phyloP scores from a whole-genome alignment of 2,329 filamentous ascomycete genomes.

The Cytospora chrysosperma region DNA sequence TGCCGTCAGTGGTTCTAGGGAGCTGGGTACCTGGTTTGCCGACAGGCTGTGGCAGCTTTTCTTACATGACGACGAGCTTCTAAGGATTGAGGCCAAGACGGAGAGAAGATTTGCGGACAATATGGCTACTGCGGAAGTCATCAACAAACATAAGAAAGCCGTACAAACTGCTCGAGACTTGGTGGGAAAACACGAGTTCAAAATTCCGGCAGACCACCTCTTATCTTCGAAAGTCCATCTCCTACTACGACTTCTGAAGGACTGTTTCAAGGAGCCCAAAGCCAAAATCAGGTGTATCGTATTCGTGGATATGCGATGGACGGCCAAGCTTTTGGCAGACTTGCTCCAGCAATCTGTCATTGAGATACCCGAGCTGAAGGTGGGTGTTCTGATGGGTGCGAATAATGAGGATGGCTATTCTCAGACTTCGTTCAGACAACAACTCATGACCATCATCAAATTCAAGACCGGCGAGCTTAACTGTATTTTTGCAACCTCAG shows the following conservation, averaged over 20 bases:
- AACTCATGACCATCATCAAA: slow-evolving; percentile 69
- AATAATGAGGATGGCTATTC: slow-evolving; percentile 51
- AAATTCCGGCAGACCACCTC: slow-evolving; percentile 33
- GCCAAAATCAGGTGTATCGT: slow-evolving; percentile 70
- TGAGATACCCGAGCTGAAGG: slow-evolving; percentile 56
- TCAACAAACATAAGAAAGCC: slow-evolving; percentile 53
- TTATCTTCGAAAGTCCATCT: slow-evolving; percentile 73
- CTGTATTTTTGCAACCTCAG: slow-evolving; percentile 65
- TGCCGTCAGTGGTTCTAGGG: slow-evolving; percentile 57
- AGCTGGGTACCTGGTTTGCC: slow-evolving; percentile 80
- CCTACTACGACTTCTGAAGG: slow-evolving; percentile 59
- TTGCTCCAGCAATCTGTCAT: slow-evolving; percentile 60
- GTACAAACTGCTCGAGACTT: slow-evolving; percentile 59
- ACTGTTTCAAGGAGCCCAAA: slow-evolving; percentile 61
- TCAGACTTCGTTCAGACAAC: slow-evolving; percentile 68
- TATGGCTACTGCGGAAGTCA: slow-evolving; percentile 32
- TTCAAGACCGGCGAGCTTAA: slow-evolving; percentile 60
- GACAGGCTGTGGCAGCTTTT: slow-evolving; percentile 77
- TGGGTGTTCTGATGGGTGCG: slow-evolving; percentile 59
- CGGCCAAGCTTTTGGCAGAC: slow-evolving; percentile 69
- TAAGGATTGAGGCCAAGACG: slow-evolving; percentile 59
- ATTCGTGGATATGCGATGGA: slow-evolving; percentile 78
- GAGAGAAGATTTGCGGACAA: slow-evolving; percentile 30
- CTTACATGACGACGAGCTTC: slow-evolving; percentile 60
- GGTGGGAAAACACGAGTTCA: slow-evolving; percentile 52